phyloP scores from a whole-genome alignment of 2,329 filamentous ascomycete species.

The Fusarium decemcellulare region DNA sequence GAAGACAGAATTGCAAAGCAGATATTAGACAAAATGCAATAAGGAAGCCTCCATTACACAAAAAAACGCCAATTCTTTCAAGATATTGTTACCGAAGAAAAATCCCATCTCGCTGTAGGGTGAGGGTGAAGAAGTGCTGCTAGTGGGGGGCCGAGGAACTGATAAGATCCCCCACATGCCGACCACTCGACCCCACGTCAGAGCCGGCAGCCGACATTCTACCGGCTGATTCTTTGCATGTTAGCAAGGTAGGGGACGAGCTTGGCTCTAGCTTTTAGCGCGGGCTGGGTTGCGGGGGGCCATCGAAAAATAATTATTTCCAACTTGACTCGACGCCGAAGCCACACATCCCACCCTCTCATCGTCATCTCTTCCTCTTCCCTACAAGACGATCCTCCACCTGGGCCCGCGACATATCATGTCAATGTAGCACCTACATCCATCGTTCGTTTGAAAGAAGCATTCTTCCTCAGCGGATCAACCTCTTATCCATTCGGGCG shows the following conservation, averaged over 20 bases:
- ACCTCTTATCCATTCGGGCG: background rate
- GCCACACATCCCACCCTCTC: conserved; percentile 8
- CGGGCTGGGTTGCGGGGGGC: conserved; percentile 35
- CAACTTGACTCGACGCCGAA: conserved; percentile 20
- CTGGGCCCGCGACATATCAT: conserved; percentile 18
- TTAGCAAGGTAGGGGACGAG: conserved; percentile 42
- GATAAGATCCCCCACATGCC: conserved; percentile 44
- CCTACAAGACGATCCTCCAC: background rate
- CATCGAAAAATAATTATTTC: conserved; percentile 47
- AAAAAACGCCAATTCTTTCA: background rate
- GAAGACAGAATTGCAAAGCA: too few species aligned
- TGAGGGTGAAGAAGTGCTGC: conserved; percentile 17
- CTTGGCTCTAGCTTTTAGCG: conserved; percentile 28
- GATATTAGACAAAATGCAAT: too few species aligned
- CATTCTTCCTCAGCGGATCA: background rate
- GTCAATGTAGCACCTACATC: conserved; percentile 47
- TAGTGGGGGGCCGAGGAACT: conserved; percentile 30
- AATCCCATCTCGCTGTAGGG: conserved; percentile 20
- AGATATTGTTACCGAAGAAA: background rate
- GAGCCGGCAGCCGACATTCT: conserved; percentile 17
- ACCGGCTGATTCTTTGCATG: conserved; percentile 12
- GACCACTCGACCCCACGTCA: background rate
- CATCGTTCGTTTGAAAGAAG: conserved; percentile 2
- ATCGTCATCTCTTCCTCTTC: conserved; percentile 24
- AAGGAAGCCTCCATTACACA: too few species aligned